Evolutionary conservation across 768 basidiomycete species (phyloP).

Genomic region (Podaxis pistillaris): DNA sequence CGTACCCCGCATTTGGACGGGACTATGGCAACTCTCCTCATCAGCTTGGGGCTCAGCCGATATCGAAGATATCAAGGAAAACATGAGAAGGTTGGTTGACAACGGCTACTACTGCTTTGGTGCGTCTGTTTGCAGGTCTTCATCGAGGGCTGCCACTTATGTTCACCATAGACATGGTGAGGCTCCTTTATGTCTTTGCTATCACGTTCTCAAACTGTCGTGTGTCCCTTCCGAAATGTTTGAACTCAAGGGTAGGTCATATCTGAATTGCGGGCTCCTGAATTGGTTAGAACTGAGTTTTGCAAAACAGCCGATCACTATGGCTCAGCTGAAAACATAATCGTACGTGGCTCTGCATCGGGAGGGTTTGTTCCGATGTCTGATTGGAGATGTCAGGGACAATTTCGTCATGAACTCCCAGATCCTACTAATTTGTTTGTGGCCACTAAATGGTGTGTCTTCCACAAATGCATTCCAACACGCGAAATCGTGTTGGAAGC

Average conservation of each 20-base stretch:
- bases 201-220: background rate
- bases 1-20: slow-evolving; percentile 69
- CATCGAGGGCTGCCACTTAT: background rate
- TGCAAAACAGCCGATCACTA: slow-evolving; percentile 73
- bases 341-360: slow-evolving; percentile 43
- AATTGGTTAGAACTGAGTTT: slow-evolving; percentile 4
- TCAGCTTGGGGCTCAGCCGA: slow-evolving; percentile 83
- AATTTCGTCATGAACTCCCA: slow-evolving; percentile 53
- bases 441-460: slow-evolving; percentile 88
- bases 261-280: background rate
- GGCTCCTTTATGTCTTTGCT: slow-evolving; percentile 2
- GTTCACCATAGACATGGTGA: slow-evolving; percentile 36
- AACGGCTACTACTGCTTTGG: slow-evolving; percentile 67
- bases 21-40: slow-evolving; percentile 85
- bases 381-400: slow-evolving; percentile 49
- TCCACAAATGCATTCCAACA: slow-evolving; percentile 48
- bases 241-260: slow-evolving; percentile 27
- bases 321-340: slow-evolving; percentile 79
- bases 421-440: slow-evolving; percentile 50
- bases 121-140: slow-evolving; percentile 21
- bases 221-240: background rate
- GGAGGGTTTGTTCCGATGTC: background rate
- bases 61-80: slow-evolving; percentile 58
- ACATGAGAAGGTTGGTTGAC: slow-evolving; percentile 64
- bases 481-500: slow-evolving; percentile 59